Conservation (phyloP, 345 rosid genomes). For the Dovyalis caffra region DNA sequence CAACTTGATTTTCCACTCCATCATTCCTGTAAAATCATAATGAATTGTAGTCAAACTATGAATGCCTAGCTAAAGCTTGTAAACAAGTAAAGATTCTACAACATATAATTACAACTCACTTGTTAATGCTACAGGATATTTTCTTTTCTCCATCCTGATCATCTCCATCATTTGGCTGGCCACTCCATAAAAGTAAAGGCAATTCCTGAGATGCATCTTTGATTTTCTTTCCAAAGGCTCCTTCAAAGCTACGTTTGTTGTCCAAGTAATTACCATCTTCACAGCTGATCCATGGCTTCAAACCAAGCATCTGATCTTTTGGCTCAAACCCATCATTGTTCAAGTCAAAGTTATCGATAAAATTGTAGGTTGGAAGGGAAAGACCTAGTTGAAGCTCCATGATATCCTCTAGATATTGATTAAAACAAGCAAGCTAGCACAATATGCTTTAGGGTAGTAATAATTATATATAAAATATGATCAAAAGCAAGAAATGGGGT, state of each 20-base stretch:
- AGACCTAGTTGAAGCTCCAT: conserved; percentile 60
- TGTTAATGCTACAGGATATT: conserved; percentile 28
- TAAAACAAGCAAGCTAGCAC: neutral
- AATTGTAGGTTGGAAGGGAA: conserved; percentile 33
- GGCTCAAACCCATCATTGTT: conserved; percentile 13
- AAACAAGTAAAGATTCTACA: neutral
- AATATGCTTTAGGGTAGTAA: neutral
- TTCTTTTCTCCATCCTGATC: conserved; percentile 30
- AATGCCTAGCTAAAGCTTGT: neutral
- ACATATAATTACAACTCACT: conserved; percentile 29
- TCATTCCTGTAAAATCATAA: conserved; percentile 6
- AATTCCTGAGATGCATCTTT: conserved; percentile 5
- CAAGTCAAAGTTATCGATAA: conserved; percentile 17
- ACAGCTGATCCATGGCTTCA: conserved; percentile 5
- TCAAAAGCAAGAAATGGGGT: neutral
- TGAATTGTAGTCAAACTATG: neutral
- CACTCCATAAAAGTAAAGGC: conserved; percentile 42
- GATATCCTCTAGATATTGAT: neutral
- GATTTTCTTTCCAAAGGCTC: conserved; percentile 21
- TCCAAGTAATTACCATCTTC: neutral
- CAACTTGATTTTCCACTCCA: conserved; percentile 35
- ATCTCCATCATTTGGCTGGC: conserved; percentile 55
- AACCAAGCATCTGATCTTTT: conserved; percentile 9
- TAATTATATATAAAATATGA: neutral
- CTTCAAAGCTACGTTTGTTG: conserved; percentile 35